Evolutionary conservation across 805 yeast species (phyloP).

Genomic region (Yarrowia divulgata): DNA sequence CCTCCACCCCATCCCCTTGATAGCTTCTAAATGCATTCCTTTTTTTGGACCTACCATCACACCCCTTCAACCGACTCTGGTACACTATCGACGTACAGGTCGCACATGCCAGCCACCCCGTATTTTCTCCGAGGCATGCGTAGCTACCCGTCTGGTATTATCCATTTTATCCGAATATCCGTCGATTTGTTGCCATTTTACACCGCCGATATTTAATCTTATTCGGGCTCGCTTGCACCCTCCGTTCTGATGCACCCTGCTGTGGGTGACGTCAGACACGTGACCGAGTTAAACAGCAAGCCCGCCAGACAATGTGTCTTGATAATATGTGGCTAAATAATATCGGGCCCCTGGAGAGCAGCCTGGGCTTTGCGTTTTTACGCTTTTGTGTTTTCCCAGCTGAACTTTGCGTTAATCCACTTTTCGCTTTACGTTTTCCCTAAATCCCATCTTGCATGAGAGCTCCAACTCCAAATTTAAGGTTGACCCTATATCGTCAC

Average conservation of each 20-base stretch:
- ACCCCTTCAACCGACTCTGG: neutral
- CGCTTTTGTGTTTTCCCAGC: neutral
- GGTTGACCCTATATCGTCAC: conserved; percentile 35
- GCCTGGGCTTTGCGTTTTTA: neutral
- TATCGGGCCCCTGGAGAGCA: neutral
- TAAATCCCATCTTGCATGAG: conserved; percentile 15
- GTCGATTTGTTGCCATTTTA: neutral
- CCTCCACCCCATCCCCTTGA: too few relatives aligned
- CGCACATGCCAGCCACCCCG: too few relatives aligned
- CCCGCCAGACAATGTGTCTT: neutral
- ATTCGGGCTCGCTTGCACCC: conserved; percentile 4
- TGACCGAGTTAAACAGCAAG: conserved; percentile 27
- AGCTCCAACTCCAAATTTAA: neutral
- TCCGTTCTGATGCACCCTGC: conserved; percentile 16
- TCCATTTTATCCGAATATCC: conserved; percentile 3
- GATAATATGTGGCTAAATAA: conserved; percentile 14
- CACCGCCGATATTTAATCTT: neutral
- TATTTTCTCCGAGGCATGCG: too few relatives aligned
- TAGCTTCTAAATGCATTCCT: too few relatives aligned
- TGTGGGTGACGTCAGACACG: conserved; percentile 10
- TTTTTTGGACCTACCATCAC: too few relatives aligned
- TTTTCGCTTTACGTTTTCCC: conserved; percentile 21
- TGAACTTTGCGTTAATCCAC: conserved; percentile 19
- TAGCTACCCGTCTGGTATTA: too few relatives aligned
- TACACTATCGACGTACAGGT: too few relatives aligned